Evolutionary conservation across 257 asterid species (phyloP).

Genomic region (Misopates orontium): DNA sequence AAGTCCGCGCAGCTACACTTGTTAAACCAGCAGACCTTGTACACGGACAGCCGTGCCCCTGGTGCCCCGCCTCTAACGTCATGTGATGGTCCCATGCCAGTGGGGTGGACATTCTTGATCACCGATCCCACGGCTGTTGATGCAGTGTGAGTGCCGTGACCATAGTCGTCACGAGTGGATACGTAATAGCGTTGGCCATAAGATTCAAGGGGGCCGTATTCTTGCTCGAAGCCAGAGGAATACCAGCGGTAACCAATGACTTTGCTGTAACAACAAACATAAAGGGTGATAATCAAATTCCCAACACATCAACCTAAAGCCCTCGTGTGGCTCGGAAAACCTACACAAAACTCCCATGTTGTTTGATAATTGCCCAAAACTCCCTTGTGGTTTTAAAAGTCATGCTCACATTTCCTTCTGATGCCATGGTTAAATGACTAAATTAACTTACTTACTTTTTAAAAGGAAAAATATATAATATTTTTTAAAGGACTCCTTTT

Average conservation of each 20-base stretch:
- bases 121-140: constrained; percentile 23
- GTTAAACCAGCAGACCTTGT: constrained; percentile 23
- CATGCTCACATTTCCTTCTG: too few relatives aligned
- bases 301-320: too few relatives aligned
- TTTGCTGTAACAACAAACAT: not conserved
- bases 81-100: not conserved
- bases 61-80: constrained; percentile 26
- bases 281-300: too few relatives aligned
- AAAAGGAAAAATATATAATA: too few relatives aligned
- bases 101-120: not conserved
- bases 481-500: too few relatives aligned
- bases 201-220: constrained; percentile 10
- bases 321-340: too few relatives aligned
- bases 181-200: not conserved
- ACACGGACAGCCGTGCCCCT: constrained; percentile 20
- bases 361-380: too few relatives aligned
- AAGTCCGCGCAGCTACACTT: constrained; percentile 10
- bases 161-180: constrained; percentile 25
- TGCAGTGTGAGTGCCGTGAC: constrained; percentile 30
- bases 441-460: too few relatives aligned
- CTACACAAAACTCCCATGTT: too few relatives aligned
- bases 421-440: too few relatives aligned
- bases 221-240: constrained; percentile 18
- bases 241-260: constrained; percentile 28
- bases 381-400: too few relatives aligned